Base-by-base conservation (phyloP, 2,329 filamentous ascomycete genomes). In the Colletotrichum salicis region DNA sequence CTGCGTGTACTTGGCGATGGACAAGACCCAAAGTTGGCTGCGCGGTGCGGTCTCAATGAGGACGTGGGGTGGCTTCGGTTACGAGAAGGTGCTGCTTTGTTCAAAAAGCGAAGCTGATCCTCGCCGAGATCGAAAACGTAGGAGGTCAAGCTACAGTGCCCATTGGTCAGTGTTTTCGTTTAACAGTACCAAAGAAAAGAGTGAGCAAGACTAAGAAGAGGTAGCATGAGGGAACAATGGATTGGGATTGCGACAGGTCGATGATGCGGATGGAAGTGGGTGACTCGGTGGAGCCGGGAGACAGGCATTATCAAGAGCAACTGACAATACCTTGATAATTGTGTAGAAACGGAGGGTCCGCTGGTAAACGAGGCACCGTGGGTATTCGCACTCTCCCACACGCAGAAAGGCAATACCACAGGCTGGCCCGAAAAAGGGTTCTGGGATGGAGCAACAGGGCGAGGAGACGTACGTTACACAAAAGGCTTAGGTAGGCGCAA, bases 1-100 rank as follows among this genome's bases (percentile, higher is more conserved):
- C 70, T 60, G 10, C 65, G 65, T 72, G 29, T 72, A 72, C 70
- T 70, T 70, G 70, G 70, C 65, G 65, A 61, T 64, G 54, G 31
- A 56, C 59, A 55, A 63, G 57, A 35, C 22, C 65, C 31, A 13
- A 48, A 54, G n/a, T 41, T 31, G 31, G 52, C 35, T 60, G 45
- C 33, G 41, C 45, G 35, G 57, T 45, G 12, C 55, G 41, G 33
- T 48, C 45, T 15, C 12, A 41, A 19, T 15, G 24, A 33, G 48
- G 12, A n/a, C 33, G 35, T 7, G 64, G 19, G n/a, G 24, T 22
- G n/a, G 57, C 11, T 51, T 22, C 37, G n/a, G 19, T 22, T 52
- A 19, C 13, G 29, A 19, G 27, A n/a, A 52, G 31, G 41, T 67
- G 15, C 7, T 58, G 48, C 27, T 27, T 29, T 33, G 10, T n/a